phyloP scores from a whole-genome alignment of 2,329 filamentous ascomycete species.

The Chalaropsis ovoidea region DNA sequence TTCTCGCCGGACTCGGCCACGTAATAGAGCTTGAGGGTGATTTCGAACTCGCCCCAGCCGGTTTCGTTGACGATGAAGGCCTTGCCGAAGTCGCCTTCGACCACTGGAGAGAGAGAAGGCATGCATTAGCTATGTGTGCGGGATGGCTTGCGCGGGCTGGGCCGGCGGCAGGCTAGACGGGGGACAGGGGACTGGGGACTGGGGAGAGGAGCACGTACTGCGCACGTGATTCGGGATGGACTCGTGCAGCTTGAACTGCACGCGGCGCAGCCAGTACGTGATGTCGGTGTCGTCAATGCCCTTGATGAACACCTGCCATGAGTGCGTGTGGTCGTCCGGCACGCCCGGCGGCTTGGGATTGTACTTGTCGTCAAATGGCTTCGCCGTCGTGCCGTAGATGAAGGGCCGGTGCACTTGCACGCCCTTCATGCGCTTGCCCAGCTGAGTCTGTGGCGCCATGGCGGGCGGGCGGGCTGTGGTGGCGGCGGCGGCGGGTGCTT shows the following conservation, averaged over 20 bases:
- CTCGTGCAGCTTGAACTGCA: conserved; percentile 97
- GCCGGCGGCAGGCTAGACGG: background rate
- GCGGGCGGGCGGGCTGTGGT: background rate
- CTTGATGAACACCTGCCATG: conserved; percentile 89
- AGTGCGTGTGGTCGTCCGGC: conserved; percentile 88
- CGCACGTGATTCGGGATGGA: conserved; percentile 87
- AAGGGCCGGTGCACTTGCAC: conserved; percentile 55
- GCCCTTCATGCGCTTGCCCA: conserved; percentile 55
- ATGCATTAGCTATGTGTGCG: background rate
- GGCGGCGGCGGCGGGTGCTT: background rate
- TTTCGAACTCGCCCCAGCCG: conserved; percentile 96
- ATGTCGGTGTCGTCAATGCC: conserved; percentile 83
- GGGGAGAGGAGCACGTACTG: conserved; percentile 40
- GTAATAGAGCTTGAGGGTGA: conserved; percentile 91
- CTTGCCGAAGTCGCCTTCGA: conserved; percentile 59
- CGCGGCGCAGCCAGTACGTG: conserved; percentile 89
- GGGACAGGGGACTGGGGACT: background rate
- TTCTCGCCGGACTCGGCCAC: conserved; percentile 81
- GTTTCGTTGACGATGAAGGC: conserved; percentile 82
- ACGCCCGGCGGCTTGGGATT: conserved; percentile 67
- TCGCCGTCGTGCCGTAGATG: conserved; percentile 70
- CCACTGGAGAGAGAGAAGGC: conserved; percentile 35
- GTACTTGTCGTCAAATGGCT: conserved; percentile 63
- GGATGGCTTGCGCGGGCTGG: too few species aligned
- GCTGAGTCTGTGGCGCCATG: conserved; percentile 51